A percentile compares a stretch with the other conserved stretches of the same genome.
phyloP scores from a whole-genome alignment of 257 asterid species.

The Solanum virginianum region DNA sequence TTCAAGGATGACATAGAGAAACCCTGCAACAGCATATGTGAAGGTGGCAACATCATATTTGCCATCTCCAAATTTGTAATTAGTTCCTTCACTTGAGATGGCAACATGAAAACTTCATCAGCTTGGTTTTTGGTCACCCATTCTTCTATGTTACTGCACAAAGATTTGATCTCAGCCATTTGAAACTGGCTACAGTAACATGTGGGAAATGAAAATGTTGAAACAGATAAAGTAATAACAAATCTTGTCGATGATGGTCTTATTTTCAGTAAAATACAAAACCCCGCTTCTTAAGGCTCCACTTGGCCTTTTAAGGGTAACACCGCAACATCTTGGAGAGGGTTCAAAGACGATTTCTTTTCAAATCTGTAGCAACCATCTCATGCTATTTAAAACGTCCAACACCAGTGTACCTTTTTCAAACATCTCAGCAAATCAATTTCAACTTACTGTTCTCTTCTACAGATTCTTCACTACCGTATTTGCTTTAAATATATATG shows the following conservation, averaged over 20 bases:
- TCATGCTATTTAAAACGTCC: not conserved
- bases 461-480: not conserved
- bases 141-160: conserved; percentile 41
- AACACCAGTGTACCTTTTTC: not conserved
- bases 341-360: not conserved
- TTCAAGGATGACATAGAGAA: conserved; percentile 53
- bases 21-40: conserved; percentile 50
- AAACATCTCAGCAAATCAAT: not conserved
- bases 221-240: not conserved
- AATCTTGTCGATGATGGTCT: not conserved
- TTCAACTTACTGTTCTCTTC: not conserved
- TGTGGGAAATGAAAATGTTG: not conserved
- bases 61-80: conserved; percentile 37
- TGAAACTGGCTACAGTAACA: not conserved
- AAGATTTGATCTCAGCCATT: not conserved
- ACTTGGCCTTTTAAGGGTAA: not conserved
- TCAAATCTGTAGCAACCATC: not conserved
- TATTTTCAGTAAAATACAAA: not conserved
- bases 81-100: conserved; percentile 61
- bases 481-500: not conserved
- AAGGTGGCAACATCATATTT: conserved; percentile 44
- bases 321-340: not conserved
- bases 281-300: not conserved
- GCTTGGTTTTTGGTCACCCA: conserved; percentile 59
- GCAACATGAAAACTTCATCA: conserved; percentile 75